Percentiles rank a stretch among this genome's conserved stretches.
Conservation (phyloP, 2,329 filamentous ascomycete genomes). For the Raffaelea arxii region DNA sequence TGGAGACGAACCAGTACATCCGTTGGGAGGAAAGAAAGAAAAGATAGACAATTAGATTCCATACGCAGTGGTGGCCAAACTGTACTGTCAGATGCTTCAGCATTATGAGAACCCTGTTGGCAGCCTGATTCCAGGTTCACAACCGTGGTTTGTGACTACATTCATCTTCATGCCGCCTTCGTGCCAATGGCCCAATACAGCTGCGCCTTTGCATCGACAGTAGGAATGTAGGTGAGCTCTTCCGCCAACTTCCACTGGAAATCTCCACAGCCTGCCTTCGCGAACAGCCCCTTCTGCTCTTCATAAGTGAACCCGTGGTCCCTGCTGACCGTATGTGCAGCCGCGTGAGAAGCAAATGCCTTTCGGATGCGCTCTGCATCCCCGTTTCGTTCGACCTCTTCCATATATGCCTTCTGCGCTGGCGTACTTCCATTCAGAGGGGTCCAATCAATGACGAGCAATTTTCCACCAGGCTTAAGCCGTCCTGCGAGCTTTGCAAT, state of each 20-base stretch:
- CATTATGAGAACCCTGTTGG: too few relatives aligned
- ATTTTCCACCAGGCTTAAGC: slow-evolving; percentile 11
- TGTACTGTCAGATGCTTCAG: too few relatives aligned
- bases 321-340: not conserved
- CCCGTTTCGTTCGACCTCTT: not conserved
- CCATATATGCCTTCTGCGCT: not conserved
- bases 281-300: not conserved
- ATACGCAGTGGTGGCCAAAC: too few relatives aligned
- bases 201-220: not conserved
- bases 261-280: not conserved
- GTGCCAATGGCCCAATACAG: slow-evolving; percentile 1
- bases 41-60: not conserved
- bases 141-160: too few relatives aligned
- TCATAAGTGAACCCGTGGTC: not conserved
- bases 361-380: not conserved
- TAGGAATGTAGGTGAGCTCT: not conserved
- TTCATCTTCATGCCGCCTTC: not conserved
- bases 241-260: slow-evolving; percentile 1
- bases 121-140: too few relatives aligned
- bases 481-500: slow-evolving; percentile 10
- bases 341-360: not conserved
- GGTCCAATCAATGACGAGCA: slow-evolving; percentile 15
- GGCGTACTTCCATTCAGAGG: slow-evolving; percentile 1
- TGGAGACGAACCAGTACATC: slow-evolving; percentile 32
- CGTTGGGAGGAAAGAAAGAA: too few relatives aligned